Base-by-base conservation (phyloP, 2,329 filamentous ascomycete genomes). In the Hysterium pulicare region DNA sequence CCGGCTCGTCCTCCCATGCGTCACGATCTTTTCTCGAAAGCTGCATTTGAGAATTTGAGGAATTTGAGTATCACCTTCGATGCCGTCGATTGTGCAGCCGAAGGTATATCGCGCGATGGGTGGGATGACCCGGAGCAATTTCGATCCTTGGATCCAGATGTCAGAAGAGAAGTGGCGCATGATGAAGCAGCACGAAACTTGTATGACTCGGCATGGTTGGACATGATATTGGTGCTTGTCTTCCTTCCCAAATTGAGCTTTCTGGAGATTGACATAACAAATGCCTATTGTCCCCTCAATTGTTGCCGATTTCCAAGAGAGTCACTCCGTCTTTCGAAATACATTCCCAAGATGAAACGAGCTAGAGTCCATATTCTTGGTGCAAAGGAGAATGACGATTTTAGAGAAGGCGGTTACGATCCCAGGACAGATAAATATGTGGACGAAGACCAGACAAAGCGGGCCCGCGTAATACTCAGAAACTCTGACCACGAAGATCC, bases 211-310 rank as follows among this genome's bases (percentile, higher is more conserved):
- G 15, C 17, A 33, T 33, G 13, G 13, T 7, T 9, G 8, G 17
- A 33, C 8, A 15, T 19, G 15, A 8, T 16, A 7, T 7, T 15
- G 13, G 8, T 8, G 15, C 32, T 19, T n/a, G 10, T 10, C 10
- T 10, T 38, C 5, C 36, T 21, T 5, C 15, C 16, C n/a, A 13
- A 21, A n/a, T 6, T 46, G n/a, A 21, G 40, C 9, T 40, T 49
- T 19, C 17, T 53, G 4, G 38, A 53, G 32, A 33, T 53, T 4
- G 45, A 47, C 32, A 45, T 44, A 28, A 48, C 38, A 4, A 51
- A 51, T 33, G 36, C 44, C 5, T 51, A 38, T 38, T 49, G 47
- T 36, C 4, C 38, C 3, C 9, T 47, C 3, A 39, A 40, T 8
- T 44, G 41, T 30, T 46, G 44, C 19, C 30, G 41, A 6, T 28